Base-by-base conservation (phyloP, 306 rosid species). In the Elaeagnus macrophylla region DNA sequence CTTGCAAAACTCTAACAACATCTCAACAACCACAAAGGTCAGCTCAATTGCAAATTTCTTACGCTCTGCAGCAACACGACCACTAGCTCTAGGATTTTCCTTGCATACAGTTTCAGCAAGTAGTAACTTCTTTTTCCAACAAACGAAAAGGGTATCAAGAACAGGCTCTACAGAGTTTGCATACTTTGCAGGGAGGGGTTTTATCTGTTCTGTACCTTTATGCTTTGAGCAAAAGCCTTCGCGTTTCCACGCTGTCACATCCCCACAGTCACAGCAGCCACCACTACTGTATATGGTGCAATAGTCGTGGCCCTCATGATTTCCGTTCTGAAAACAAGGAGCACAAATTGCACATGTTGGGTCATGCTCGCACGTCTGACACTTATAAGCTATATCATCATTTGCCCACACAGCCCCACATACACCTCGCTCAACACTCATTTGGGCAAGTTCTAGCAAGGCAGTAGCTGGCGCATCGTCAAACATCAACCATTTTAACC, bases 191-290 rank as follows among this genome's bases (percentile, higher is more conserved):
- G 85, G 75, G 62, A 93, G 95, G 5, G 95, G 94, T 44, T 71
- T 87, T 69, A 93, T 79, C 65, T 82, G 88, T 61, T 93, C 99
- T 0, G 77, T 81, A 47, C 99, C 99, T 73, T 81, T 88, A 68
- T 93, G 99, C 80, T 73, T 75, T 1, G 81, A 84, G 81, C 99
- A 93, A 77, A 93, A 93, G 12, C 99, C 99, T 75, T 93, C 76
- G 13, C 84, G 91, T 61, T 82, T 93, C 99, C 99, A 93, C 3
- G 96, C 99, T 0, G 99, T 88, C 46, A 72, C 89, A 72, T 93
- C 99, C 56, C 99, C 99, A 60, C 99, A 93, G 75, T 93, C 99
- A 62, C 99, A 93, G 64, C 99, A 93, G 39, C 99, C 99, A 0
- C 99, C 88, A 0, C 94, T 74, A 0, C 96, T 93, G 61, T 87